Evolutionary conservation across 768 basidiomycete genomes (phyloP).

Genomic region (Boletus reticuloceps): DNA sequence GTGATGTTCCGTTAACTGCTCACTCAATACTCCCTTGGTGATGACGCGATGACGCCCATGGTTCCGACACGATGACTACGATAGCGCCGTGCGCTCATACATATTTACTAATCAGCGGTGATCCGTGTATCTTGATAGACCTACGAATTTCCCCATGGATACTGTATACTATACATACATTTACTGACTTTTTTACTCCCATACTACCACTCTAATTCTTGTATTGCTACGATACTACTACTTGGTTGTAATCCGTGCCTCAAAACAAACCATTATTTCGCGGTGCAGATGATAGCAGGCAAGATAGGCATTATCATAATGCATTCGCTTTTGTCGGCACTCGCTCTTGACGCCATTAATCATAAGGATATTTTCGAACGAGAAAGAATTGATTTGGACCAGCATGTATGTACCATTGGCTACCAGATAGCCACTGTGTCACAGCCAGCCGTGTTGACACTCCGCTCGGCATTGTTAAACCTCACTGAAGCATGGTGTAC

Average conservation of each 20-base stretch:
- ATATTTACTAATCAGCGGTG: background rate
- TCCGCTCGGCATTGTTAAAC: no score
- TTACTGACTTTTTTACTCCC: background rate
- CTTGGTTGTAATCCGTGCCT: background rate
- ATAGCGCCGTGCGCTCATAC: conserved; percentile 19
- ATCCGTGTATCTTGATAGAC: conserved; percentile 3
- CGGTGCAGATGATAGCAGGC: no score
- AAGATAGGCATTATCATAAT: no score
- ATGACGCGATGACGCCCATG: conserved; percentile 17
- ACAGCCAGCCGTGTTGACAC: no score
- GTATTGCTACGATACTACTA: conserved; percentile 6
- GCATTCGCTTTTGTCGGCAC: background rate
- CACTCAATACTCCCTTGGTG: background rate
- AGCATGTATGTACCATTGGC: background rate
- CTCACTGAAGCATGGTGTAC: no score
- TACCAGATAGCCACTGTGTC: no score
- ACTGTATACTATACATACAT: background rate
- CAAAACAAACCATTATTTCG: background rate
- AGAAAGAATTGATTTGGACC: background rate
- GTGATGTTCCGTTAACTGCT: conserved; percentile 35
- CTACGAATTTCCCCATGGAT: conserved; percentile 7
- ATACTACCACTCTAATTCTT: conserved; percentile 5
- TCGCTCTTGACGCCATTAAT: background rate
- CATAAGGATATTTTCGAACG: background rate
- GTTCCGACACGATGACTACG: background rate